Conservation (phyloP, 345 rosid species). For the Eucalyptus paniculata region DNA sequence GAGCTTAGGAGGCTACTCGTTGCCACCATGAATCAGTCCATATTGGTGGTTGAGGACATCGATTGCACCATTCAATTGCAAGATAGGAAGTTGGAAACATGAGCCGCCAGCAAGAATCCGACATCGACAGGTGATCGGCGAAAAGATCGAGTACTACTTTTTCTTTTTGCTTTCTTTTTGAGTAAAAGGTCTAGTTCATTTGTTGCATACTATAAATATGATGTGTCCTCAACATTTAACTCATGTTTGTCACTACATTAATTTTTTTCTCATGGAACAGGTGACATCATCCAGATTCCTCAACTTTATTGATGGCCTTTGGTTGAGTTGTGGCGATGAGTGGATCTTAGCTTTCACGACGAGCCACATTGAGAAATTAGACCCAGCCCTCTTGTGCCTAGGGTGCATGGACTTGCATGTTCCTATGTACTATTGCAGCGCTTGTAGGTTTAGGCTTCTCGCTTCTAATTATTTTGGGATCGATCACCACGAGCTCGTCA, state of each 20-base stretch:
- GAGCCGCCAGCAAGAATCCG: background rate
- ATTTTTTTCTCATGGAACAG: background rate
- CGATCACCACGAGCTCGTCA: background rate
- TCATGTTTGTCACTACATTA: no score
- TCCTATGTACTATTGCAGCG: constrained; percentile 57
- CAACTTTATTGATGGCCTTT: constrained; percentile 71
- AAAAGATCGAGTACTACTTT: background rate
- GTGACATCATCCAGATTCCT: constrained; percentile 25
- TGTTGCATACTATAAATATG: background rate
- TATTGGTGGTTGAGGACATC: constrained; percentile 1
- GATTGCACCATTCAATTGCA: background rate
- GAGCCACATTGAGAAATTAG: constrained; percentile 54
- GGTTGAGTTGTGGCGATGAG: constrained; percentile 72
- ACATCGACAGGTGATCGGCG: background rate
- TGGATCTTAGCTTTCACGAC: constrained; percentile 66
- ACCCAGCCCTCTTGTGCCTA: constrained; percentile 50
- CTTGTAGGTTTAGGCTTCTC: constrained; percentile 34
- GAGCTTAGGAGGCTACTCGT: background rate
- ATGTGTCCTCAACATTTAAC: background rate
- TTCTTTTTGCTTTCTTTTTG: background rate
- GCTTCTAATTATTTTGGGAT: constrained; percentile 30
- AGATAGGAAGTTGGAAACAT: background rate
- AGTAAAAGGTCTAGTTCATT: background rate
- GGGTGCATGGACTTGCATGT: constrained; percentile 88
- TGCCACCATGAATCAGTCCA: background rate